These are phyloP conservation scores for Cenchrus americanus DNA, from an alignment of 176 grass and related monocot genomes.

Conservation along the genomic window DNA sequence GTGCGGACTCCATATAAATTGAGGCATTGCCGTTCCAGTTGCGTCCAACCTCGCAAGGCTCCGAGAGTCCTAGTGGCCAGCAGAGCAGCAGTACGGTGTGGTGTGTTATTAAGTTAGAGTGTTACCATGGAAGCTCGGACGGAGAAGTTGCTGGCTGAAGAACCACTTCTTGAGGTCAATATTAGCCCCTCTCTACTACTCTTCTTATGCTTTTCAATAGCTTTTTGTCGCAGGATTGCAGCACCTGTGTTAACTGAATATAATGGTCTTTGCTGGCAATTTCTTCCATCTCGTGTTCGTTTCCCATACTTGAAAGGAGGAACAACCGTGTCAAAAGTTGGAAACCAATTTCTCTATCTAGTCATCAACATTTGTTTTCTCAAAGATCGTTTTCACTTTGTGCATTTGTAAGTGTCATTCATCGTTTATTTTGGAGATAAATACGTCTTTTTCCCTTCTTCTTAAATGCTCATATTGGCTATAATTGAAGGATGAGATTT, in stretches of 20 bases:
- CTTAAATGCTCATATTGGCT: background rate
- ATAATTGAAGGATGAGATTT: background rate
- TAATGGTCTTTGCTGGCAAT: background rate
- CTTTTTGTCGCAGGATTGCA: background rate
- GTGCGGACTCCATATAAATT: conserved; percentile 17
- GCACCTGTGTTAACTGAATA: background rate
- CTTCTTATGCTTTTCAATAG: background rate
- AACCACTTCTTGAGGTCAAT: conserved; percentile 45
- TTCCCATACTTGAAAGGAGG: background rate
- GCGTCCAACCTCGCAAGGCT: background rate
- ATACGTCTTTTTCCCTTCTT: background rate
- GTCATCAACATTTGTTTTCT: too few species aligned
- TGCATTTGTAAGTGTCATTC: too few species aligned
- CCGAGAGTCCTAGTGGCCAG: background rate
- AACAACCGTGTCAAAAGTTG: background rate
- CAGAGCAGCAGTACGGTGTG: too few species aligned
- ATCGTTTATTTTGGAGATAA: background rate
- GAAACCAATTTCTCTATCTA: too few species aligned
- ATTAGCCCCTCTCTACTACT: background rate
- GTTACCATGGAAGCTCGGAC: conserved; percentile 22
- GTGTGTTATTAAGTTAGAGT: too few species aligned
- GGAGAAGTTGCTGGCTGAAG: conserved; percentile 16
- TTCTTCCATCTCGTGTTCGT: background rate
- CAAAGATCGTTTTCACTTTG: too few species aligned
- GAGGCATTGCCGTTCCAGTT: conserved; percentile 4